Percentiles rank a stretch among this genome's conserved stretches.
These are phyloP conservation scores for Geotrichum cucujoidarum DNA, from an alignment of 1,139 yeast genomes.

Conservation along the genomic window DNA sequence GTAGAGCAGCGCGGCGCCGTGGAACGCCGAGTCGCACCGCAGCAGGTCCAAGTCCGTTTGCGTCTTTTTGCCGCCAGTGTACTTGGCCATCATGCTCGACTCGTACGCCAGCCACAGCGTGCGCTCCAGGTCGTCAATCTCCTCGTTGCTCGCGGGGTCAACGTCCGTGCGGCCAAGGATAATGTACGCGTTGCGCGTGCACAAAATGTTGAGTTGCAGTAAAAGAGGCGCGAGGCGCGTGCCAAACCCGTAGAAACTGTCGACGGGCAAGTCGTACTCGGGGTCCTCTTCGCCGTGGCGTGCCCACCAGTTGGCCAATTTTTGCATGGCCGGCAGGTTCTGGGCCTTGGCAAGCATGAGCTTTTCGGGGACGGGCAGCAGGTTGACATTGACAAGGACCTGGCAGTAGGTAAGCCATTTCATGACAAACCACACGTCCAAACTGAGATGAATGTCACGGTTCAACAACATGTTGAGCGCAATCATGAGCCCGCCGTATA, in stretches of 20 bases:
- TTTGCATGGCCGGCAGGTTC: constrained; percentile 12
- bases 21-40: constrained; percentile 20
- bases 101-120: constrained; percentile 14
- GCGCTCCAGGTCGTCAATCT: constrained; percentile 13
- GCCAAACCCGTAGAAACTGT: constrained; percentile 21
- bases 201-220: constrained; percentile 17
- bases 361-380: constrained; percentile 11
- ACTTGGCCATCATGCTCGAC: constrained; percentile 10
- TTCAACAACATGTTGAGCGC: constrained; percentile 17
- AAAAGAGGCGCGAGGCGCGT: constrained; percentile 17
- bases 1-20: constrained; percentile 20
- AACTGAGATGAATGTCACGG: constrained; percentile 2
- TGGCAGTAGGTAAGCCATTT: constrained; percentile 20
- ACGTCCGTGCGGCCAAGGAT: constrained; percentile 1
- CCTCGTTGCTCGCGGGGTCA: constrained; percentile 6
- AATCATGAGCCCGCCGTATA: constrained; percentile 20
- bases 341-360: constrained; percentile 14
- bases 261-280: constrained; percentile 18
- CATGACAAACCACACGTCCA: constrained; percentile 20
- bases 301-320: constrained; percentile 19
- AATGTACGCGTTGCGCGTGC: constrained; percentile 9
- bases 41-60: constrained; percentile 17
- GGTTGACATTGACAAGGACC: constrained; percentile 16
- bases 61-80: neutral
- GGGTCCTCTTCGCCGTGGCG: constrained; percentile 17